Evolutionary conservation across 2,329 filamentous ascomycete species (phyloP).

Genomic region (Boeremia exigua): DNA sequence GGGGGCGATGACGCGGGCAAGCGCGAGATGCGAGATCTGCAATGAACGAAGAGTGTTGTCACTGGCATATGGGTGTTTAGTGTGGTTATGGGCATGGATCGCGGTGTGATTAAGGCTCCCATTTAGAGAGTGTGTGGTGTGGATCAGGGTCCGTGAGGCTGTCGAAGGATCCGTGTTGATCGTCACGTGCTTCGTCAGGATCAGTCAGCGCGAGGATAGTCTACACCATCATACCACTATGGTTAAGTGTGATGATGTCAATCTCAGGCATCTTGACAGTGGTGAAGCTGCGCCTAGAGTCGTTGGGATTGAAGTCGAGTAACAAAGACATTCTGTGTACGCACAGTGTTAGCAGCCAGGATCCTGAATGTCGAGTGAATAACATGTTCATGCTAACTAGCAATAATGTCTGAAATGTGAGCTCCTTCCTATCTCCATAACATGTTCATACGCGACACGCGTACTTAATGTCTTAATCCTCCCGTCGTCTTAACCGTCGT

Average conservation of each 20-base stretch:
- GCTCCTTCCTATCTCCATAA: neutral
- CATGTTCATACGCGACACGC: conserved; percentile 14
- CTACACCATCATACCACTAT: no score
- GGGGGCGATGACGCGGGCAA: neutral
- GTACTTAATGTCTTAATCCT: conserved; percentile 15
- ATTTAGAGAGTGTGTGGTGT: neutral
- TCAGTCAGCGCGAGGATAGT: no score
- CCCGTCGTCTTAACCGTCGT: neutral
- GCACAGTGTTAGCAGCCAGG: no score
- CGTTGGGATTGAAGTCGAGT: no score
- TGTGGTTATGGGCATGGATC: neutral
- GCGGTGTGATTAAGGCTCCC: neutral
- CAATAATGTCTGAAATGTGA: conserved; percentile 15
- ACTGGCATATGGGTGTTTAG: neutral
- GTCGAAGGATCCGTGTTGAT: neutral
- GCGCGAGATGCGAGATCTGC: neutral
- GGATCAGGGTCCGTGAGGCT: neutral
- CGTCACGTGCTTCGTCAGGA: neutral
- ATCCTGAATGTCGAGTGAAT: neutral
- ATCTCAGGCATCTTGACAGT: no score
- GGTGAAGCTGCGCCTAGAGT: no score
- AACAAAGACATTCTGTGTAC: no score
- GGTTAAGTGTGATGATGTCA: no score
- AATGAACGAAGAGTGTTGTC: neutral
- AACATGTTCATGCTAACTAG: conserved; percentile 20